These are phyloP conservation scores for Hemisphaericaspora lyxosophila DNA, from an alignment of 1,139 yeast species.

Conservation along the genomic window DNA sequence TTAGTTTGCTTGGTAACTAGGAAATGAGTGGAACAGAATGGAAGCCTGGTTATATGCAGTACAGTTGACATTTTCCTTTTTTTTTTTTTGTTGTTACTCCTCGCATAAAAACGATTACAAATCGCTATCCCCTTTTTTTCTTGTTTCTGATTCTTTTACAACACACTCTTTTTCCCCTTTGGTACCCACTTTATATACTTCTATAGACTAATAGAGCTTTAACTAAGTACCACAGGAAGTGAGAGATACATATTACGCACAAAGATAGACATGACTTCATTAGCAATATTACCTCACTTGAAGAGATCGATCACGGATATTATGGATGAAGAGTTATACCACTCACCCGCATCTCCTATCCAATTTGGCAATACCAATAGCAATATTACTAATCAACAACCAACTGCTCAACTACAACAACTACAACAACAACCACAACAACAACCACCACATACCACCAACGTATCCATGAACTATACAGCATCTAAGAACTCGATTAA, in stretches of 20 bases:
- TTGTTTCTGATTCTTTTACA: not conserved
- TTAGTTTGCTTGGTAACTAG: too few species aligned
- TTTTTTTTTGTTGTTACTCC: too few species aligned
- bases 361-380: conserved; percentile 2
- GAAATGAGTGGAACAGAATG: too few species aligned
- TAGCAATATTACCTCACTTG: conserved; percentile 45
- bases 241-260: too few species aligned
- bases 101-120: too few species aligned
- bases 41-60: too few species aligned
- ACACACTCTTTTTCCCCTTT: not conserved
- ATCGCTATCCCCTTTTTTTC: not conserved
- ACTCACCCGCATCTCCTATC: conserved; percentile 35
- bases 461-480: conserved; percentile 1
- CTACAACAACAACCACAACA: conserved; percentile 12
- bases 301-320: conserved; percentile 59
- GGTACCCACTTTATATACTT: not conserved
- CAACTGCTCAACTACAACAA: not conserved
- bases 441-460: conserved; percentile 4
- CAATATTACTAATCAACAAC: conserved; percentile 2
- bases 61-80: too few species aligned
- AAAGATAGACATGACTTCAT: conserved; percentile 39
- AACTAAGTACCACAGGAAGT: too few species aligned
- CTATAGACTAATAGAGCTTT: not conserved
- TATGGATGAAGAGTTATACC: conserved; percentile 65
- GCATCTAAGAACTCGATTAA: conserved; percentile 14